A percentile compares a stretch with the other conserved stretches of the same genome.
Conservation (phyloP, 441 rosid species). For the Viola pubescens region DNA sequence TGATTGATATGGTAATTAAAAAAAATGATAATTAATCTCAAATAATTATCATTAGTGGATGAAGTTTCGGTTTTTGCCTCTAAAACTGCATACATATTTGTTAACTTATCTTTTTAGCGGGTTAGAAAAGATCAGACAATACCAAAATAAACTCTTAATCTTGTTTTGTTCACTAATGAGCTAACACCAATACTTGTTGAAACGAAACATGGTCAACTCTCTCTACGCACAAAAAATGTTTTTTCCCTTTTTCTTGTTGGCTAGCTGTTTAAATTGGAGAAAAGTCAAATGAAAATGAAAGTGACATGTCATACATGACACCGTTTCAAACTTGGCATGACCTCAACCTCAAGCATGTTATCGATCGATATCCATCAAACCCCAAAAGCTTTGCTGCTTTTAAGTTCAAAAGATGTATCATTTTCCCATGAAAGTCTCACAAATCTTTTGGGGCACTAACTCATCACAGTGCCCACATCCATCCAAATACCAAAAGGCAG, state of each 20-base stretch:
- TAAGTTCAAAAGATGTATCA: not conserved
- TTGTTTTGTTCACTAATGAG: not conserved
- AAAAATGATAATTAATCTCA: no score
- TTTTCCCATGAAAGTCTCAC: slow-evolving; percentile 15
- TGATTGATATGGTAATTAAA: no score
- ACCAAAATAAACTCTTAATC: no score
- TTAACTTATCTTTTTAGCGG: no score
- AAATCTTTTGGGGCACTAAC: slow-evolving; percentile 16
- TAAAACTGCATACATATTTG: no score
- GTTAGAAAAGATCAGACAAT: no score
- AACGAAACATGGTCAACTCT: not conserved
- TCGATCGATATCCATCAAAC: not conserved
- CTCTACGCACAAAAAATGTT: no score
- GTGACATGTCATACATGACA: not conserved
- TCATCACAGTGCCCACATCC: slow-evolving; percentile 18
- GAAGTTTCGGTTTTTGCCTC: no score
- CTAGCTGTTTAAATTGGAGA: not conserved
- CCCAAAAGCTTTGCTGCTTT: not conserved
- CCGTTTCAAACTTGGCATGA: slow-evolving; percentile 8
- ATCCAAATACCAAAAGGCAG: slow-evolving; percentile 18
- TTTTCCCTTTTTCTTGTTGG: no score
- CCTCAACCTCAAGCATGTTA: not conserved
- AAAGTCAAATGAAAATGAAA: not conserved
- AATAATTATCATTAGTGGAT: no score
- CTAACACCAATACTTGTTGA: not conserved